phyloP scores from a whole-genome alignment of 139 green algal genomes.

The Chlamydomonas asymmetrica region DNA sequence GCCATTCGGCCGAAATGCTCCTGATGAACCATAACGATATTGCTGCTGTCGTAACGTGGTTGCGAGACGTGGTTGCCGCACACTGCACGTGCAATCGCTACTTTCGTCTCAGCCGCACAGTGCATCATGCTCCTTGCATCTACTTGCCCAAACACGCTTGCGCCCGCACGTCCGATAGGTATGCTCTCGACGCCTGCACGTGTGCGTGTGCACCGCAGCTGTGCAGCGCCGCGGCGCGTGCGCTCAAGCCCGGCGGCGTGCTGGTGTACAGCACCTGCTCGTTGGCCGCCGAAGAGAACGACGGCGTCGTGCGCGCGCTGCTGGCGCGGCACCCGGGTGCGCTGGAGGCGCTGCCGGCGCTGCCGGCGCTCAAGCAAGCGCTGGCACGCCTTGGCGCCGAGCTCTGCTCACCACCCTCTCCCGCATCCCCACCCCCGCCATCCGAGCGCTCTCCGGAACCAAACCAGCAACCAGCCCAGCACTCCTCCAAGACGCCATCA shows the following conservation, averaged over 20 bases:
- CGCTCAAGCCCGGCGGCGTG: constrained; percentile 52
- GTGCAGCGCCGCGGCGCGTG: constrained; percentile 35
- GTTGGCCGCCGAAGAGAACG: constrained; percentile 58
- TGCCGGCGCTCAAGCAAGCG: constrained; percentile 7
- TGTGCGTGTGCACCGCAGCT: constrained; percentile 14
- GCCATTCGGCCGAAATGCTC: too few species aligned
- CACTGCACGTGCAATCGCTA: too few species aligned
- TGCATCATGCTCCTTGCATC: too few species aligned
- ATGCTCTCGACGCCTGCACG: too few species aligned
- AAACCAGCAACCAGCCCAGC: too few species aligned
- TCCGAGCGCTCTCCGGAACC: background rate
- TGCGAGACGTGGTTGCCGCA: too few species aligned
- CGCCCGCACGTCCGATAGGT: too few species aligned
- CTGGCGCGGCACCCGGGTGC: constrained; percentile 27
- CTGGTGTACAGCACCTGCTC: constrained; percentile 77
- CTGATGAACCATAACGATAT: too few species aligned
- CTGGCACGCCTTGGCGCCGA: background rate
- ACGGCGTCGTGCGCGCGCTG: constrained; percentile 52
- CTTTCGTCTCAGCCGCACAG: too few species aligned
- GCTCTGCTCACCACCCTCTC: background rate
- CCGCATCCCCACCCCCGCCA: background rate
- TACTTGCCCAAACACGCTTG: too few species aligned
- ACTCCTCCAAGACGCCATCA: background rate
- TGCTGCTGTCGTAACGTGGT: too few species aligned
- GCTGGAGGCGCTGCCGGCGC: background rate